These are phyloP conservation scores for Oenanthe sinensis DNA, from an alignment of 129 eudicot genomes.

Conservation along the genomic window DNA sequence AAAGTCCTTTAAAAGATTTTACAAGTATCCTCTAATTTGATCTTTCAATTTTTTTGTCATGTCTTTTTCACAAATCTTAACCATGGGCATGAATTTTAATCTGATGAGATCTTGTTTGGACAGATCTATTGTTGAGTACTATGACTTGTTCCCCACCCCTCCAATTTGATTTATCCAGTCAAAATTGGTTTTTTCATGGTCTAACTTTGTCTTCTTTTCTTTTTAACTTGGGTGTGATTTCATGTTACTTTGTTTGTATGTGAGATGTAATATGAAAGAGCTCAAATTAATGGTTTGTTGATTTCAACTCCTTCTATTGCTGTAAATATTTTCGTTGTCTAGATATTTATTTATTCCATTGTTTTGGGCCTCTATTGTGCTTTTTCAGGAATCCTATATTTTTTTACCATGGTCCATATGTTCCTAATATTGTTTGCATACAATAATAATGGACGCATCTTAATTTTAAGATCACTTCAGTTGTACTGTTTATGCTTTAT, in stretches of 20 bases:
- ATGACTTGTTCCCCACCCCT: constrained; percentile 10
- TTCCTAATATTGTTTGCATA: constrained; percentile 13
- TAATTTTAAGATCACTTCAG: neutral
- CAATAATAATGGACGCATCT: constrained; percentile 15
- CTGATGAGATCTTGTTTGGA: constrained; percentile 25
- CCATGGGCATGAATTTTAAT: constrained; percentile 3
- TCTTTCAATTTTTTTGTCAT: neutral
- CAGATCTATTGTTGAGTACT: constrained; percentile 35
- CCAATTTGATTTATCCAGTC: neutral
- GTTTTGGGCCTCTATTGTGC: neutral
- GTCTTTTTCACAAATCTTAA: neutral
- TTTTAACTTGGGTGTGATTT: constrained; percentile 18
- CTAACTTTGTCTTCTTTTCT: neutral
- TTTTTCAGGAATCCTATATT: neutral
- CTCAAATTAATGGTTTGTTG: neutral
- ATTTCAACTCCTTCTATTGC: neutral
- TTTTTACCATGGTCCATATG: constrained; percentile 5
- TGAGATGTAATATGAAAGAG: neutral
- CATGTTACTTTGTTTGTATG: constrained; percentile 18
- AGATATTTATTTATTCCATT: neutral
- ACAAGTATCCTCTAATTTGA: neutral
- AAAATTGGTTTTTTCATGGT: constrained; percentile 8
- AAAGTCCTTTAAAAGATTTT: neutral
- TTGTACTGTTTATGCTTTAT: neutral
- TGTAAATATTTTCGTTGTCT: neutral